Evolutionary conservation across 2,329 filamentous ascomycete genomes (phyloP).

Genomic region (Harringtonia lauricola): DNA sequence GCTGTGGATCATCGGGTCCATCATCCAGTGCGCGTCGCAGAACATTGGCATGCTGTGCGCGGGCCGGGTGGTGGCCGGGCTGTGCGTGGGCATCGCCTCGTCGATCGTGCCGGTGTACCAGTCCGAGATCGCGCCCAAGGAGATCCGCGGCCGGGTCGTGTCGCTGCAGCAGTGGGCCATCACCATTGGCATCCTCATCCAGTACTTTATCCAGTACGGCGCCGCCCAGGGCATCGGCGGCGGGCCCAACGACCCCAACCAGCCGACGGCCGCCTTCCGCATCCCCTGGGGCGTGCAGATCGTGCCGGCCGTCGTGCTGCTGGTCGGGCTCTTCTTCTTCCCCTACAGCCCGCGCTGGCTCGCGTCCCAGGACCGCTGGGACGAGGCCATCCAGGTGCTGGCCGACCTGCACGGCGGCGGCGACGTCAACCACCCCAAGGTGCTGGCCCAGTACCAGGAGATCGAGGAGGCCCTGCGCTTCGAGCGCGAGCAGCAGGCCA

Average conservation of each 20-base stretch:
- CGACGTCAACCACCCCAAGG: slow-evolving; percentile 43
- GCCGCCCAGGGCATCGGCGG: slow-evolving; percentile 39
- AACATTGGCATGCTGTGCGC: slow-evolving; percentile 61
- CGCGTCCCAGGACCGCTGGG: slow-evolving; percentile 55
- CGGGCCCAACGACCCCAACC: slow-evolving; percentile 35
- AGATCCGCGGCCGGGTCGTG: slow-evolving; percentile 49
- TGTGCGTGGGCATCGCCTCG: slow-evolving; percentile 65
- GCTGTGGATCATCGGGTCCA: slow-evolving; percentile 38
- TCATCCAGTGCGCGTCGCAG: slow-evolving; percentile 50
- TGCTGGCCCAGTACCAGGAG: slow-evolving; percentile 53
- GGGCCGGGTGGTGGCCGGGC: slow-evolving; percentile 59
- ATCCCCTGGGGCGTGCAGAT: slow-evolving; percentile 53
- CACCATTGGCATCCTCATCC: slow-evolving; percentile 27
- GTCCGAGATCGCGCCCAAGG: slow-evolving; percentile 50
- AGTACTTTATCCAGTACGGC: slow-evolving; percentile 58
- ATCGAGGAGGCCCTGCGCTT: slow-evolving; percentile 43
- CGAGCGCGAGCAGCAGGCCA: slow-evolving; percentile 38
- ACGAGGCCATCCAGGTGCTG: slow-evolving; percentile 49
- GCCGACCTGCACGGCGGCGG: slow-evolving; percentile 47
- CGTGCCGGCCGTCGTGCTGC: slow-evolving; percentile 37
- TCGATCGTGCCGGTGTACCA: slow-evolving; percentile 61
- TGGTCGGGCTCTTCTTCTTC: slow-evolving; percentile 48
- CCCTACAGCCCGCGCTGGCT: slow-evolving; percentile 66
- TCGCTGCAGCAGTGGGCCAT: slow-evolving; percentile 61
- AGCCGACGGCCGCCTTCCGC: slow-evolving; percentile 42